Evolutionary conservation across 148 eudicot genomes (phyloP), one percentile per base, ranked within the genome.

Genomic region (Beta vulgaris): DNA sequence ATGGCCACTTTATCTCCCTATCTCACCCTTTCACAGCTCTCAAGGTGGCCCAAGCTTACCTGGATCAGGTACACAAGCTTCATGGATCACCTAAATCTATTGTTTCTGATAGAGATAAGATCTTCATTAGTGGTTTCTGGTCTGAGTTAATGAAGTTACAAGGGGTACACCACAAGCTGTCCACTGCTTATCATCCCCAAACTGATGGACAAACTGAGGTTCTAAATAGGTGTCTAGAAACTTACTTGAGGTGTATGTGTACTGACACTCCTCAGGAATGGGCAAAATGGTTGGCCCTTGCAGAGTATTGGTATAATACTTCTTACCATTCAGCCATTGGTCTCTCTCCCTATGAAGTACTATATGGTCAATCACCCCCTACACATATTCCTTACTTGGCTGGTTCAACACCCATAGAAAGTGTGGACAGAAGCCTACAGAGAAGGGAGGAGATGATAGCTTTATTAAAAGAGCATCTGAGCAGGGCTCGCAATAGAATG

Each of bases 291-390:
- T 37, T 65, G 7, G 43, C 69, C 44, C 23, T 37, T 36, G 69
- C 69, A 5, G 69, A 65, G 11, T 35, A 65, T 37, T 65, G 69
- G 69, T 36, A 65, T 32, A 65, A 65, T 15, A 65, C 69, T 8
- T 15, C 5, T 7, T 65, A 36, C 11, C 69, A 65, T 25, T 36
- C 44, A 6, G 9, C 23, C 26, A 6, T 36, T 1, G 6, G 7
- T 6, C 18, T 16, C 19, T 36, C 69, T 5, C 69, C 69, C 2
- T 65, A 14, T 37, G 69, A 65, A 58, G 26, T 58, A 5, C 12
- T 58, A 1, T 26, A 54, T 58, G 7, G 34, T 7, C 5, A 58
- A 28, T 13, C 31, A 1, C 34, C 63, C 14, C 34, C 63, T 29
- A 26, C 26, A 1, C 34, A 26, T 21, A 23, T 18, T 25, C 63